phyloP scores from a whole-genome alignment of 2,329 filamentous ascomycete species.

The Cladorrhinum sp. region DNA sequence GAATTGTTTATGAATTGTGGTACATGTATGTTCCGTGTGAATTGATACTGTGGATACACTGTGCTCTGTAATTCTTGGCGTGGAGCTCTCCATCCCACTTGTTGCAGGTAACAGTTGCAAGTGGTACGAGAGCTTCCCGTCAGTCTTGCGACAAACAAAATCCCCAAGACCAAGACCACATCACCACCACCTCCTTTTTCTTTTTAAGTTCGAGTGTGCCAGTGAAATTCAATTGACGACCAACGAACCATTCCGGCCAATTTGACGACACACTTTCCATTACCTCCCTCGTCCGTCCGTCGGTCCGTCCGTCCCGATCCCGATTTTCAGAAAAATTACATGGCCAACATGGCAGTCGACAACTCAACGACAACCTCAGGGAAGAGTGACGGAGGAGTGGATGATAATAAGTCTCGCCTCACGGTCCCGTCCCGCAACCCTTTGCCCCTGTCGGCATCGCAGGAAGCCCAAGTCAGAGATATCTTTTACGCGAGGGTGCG shows the following conservation, averaged over 20 bases:
- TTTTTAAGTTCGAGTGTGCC: too few relatives aligned
- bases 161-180: too few relatives aligned
- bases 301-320: background rate
- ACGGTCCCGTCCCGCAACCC: slow-evolving; percentile 68
- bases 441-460: slow-evolving; percentile 74
- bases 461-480: slow-evolving; percentile 78
- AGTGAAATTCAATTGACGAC: too few relatives aligned
- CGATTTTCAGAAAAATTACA: slow-evolving; percentile 11
- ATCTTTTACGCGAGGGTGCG: slow-evolving; percentile 79
- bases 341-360: slow-evolving; percentile 39
- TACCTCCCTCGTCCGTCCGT: too few relatives aligned
- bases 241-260: too few relatives aligned
- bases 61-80: background rate
- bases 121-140: background rate
- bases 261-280: too few relatives aligned
- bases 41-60: background rate
- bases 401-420: too few relatives aligned
- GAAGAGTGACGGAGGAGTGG: slow-evolving; percentile 12
- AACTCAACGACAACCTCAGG: slow-evolving; percentile 31
- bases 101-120: background rate
- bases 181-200: too few relatives aligned
- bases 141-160: background rate
- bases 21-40: background rate
- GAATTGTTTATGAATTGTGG: background rate
- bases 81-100: too few relatives aligned